Percentiles rank a stretch among this genome's conserved stretches.
These are phyloP conservation scores for Neoascochyta sp. DNA, from an alignment of 2,329 filamentous ascomycete genomes.

Conservation along the genomic window DNA sequence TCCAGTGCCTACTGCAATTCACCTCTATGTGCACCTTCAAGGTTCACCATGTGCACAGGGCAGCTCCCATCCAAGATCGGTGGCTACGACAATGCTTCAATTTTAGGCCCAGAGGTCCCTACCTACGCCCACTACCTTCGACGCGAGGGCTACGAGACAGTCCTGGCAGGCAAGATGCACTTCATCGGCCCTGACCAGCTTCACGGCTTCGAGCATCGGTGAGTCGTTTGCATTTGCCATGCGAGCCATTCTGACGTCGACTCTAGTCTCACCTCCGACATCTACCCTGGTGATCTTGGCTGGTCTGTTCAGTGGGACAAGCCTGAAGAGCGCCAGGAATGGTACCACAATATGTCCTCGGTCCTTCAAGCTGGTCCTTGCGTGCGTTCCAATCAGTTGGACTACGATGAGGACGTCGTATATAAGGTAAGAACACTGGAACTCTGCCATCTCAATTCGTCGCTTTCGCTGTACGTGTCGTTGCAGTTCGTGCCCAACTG, in stretches of 20 bases:
- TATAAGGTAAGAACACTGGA: slow-evolving; percentile 53
- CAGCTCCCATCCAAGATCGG: slow-evolving; percentile 88
- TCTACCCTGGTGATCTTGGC: slow-evolving; percentile 90
- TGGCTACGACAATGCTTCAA: slow-evolving; percentile 86
- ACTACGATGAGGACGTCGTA: slow-evolving; percentile 96
- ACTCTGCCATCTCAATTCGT: background rate
- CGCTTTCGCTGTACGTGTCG: too few species aligned
- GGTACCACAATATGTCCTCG: slow-evolving; percentile 92
- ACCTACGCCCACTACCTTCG: slow-evolving; percentile 93
- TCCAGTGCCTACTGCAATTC: slow-evolving; percentile 93
- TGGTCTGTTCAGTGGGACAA: slow-evolving; percentile 97
- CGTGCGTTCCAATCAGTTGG: slow-evolving; percentile 88
- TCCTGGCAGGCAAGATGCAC: slow-evolving; percentile 93
- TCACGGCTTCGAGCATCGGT: slow-evolving; percentile 79
- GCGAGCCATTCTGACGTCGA: slow-evolving; percentile 1
- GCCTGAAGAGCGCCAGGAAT: slow-evolving; percentile 77
- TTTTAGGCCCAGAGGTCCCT: slow-evolving; percentile 77
- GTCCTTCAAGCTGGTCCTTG: slow-evolving; percentile 86
- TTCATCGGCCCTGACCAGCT: slow-evolving; percentile 87
- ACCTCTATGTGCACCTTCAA: slow-evolving; percentile 84
- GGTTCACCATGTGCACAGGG: slow-evolving; percentile 92
- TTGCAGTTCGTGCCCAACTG: slow-evolving; percentile 62
- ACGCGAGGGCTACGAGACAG: slow-evolving; percentile 80
- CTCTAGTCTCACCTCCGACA: slow-evolving; percentile 78
- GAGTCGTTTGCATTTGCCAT: slow-evolving; percentile 1